Evolutionary conservation across 192 early-diverging fungal species (phyloP).

Genomic region (Diversispora epigaea): DNA sequence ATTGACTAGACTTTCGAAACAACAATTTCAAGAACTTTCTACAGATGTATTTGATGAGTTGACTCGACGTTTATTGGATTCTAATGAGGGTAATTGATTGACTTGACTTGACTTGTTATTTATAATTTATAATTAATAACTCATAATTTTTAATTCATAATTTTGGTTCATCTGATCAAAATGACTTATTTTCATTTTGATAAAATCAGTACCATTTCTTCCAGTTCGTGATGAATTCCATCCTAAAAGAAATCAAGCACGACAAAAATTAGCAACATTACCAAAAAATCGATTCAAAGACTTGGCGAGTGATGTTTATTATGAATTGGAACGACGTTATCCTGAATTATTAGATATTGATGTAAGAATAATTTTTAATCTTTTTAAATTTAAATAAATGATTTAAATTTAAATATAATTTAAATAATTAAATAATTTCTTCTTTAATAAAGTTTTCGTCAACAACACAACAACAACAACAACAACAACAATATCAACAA

Average conservation of each 20-base stretch:
- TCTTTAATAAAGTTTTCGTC: no score
- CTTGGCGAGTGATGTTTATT: conserved; percentile 85
- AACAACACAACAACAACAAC: no score
- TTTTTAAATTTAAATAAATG: conserved; percentile 24
- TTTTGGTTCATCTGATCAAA: neutral
- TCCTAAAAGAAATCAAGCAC: conserved; percentile 93
- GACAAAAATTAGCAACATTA: conserved; percentile 94
- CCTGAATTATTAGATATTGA: conserved; percentile 49
- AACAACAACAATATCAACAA: no score
- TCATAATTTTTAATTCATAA: neutral
- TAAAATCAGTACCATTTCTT: conserved; percentile 69
- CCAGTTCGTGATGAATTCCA: conserved; percentile 86
- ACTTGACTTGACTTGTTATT: neutral
- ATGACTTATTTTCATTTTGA: neutral
- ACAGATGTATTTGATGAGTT: conserved; percentile 97
- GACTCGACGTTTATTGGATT: conserved; percentile 60
- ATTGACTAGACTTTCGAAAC: conserved; percentile 69
- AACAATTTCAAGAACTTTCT: conserved; percentile 92
- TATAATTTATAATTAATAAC: neutral
- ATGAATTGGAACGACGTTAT: conserved; percentile 67
- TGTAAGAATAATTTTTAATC: conserved; percentile 33
- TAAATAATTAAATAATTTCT: no score
- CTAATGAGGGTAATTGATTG: conserved; percentile 52
- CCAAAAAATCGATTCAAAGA: conserved; percentile 86
- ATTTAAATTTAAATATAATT: no score